Evolutionary conservation across 495 filamentous ascomycete species (phyloP).

Genomic region (Neurospora sp.): DNA sequence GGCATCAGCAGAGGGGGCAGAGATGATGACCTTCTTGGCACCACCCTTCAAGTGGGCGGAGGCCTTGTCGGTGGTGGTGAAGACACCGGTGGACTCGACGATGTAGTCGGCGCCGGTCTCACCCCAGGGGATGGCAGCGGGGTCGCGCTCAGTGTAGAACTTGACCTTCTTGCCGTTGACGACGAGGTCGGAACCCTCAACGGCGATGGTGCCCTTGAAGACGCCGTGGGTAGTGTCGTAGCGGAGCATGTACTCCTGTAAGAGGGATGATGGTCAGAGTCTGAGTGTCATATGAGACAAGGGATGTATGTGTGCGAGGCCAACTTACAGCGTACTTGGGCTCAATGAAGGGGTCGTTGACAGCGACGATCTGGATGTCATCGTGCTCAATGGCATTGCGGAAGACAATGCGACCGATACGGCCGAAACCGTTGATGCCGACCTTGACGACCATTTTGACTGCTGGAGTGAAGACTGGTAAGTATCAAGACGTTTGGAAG

Average conservation of each 20-base stretch:
- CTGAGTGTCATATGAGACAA: neutral
- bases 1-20: constrained; percentile 94
- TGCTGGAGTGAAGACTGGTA: constrained; percentile 2
- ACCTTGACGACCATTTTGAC: constrained; percentile 53
- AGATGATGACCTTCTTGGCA: constrained; percentile 99
- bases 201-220: constrained; percentile 85
- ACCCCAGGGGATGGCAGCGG: constrained; percentile 81
- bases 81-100: constrained; percentile 98
- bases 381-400: constrained; percentile 67
- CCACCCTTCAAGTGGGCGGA: constrained; percentile 93
- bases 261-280: constrained; percentile 11
- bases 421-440: constrained; percentile 99
- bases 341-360: constrained; percentile 99
- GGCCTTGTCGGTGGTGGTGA: constrained; percentile 97
- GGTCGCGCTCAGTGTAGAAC: constrained; percentile 93
- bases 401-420: constrained; percentile 91
- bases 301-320: neutral
- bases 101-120: constrained; percentile 88
- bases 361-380: constrained; percentile 82
- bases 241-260: constrained; percentile 96
- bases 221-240: constrained; percentile 94
- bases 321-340: constrained; percentile 86
- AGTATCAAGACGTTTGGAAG: neutral
- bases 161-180: constrained; percentile 94
- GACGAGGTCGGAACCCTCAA: constrained; percentile 63